phyloP scores from a whole-genome alignment of 768 basidiomycete genomes.

The Gymnopilus junonius region DNA sequence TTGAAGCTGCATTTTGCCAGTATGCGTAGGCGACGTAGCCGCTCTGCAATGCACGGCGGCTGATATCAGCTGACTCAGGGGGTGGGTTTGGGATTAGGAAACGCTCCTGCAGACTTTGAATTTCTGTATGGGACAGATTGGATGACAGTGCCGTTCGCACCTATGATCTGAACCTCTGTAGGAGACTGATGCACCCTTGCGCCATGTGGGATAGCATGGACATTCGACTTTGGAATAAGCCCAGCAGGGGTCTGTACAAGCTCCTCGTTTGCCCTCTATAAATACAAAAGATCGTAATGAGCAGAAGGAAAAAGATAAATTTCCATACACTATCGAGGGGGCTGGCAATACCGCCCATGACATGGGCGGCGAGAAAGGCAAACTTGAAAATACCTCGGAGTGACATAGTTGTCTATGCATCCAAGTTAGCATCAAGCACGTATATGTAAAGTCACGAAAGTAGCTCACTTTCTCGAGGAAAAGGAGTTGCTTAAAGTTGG shows the following conservation, averaged over 20 bases:
- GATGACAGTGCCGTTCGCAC: background rate
- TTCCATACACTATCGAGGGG: background rate
- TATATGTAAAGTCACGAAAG: background rate
- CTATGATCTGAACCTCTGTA: background rate
- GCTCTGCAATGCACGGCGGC: background rate
- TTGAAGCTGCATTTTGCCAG: background rate
- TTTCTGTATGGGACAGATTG: background rate
- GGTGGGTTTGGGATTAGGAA: background rate
- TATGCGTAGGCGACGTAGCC: conserved; percentile 1
- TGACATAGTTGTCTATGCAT: background rate
- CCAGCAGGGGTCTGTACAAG: background rate
- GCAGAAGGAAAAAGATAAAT: background rate
- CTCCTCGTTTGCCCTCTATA: background rate
- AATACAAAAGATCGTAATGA: background rate
- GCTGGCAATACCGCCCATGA: background rate
- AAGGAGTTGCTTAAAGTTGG: background rate
- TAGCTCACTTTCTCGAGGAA: background rate
- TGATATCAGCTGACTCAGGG: too few relatives aligned
- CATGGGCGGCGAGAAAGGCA: background rate
- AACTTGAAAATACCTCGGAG: background rate
- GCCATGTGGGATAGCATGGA: background rate
- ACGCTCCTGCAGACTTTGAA: background rate
- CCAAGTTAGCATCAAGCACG: background rate
- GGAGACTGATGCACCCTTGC: background rate
- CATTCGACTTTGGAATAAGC: background rate